Base-by-base conservation (phyloP, 2,329 filamentous ascomycete species). In the Aspergillus sp. region DNA sequence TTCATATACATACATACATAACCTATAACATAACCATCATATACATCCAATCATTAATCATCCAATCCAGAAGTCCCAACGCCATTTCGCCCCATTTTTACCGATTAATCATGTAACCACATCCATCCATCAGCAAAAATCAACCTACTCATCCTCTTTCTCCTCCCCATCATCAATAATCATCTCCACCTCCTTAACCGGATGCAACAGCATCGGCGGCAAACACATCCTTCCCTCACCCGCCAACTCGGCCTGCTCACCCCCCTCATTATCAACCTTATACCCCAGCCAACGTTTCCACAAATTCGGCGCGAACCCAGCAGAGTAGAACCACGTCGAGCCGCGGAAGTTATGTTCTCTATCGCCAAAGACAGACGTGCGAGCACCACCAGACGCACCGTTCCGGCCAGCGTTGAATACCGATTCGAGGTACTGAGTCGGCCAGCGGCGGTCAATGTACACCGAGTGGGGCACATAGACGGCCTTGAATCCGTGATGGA, bases 401-500 rank as follows among this genome's bases (percentile, higher is more conserved):
- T 91, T 90, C 36, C 84, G 83, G 19, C 90, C 91, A 21, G 85
- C 89, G 74, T 98, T 97, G 78, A 94, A 90, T 1, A 91, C 87
- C 38, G 84, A 84, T 38, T 92, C 89, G 62, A 95, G 84, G 71
- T 92, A 92, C 55, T 86, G 84, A 2, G 85, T 84, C 0, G 92
- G 92, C 94, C 94, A 98, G 68, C 87, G 84, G 58, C 93, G 88
- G 76, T 96, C 93, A 15, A 94, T 86, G 73, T 90, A 98, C 58
- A 96, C 84, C 1, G 93, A 91, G 70, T 98, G 94, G 1, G 94
- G 94, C 2, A 88, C 92, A 66, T 90, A 96, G 13, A 97, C 92
- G 39, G 91, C 92, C 80, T 97, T 98, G 78, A 91, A 88, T 10
- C 94, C 94, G 73, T 97, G 93, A 62, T 97, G 93, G 8, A 98